Evolutionary conservation across 1,284 basidiomycete species (phyloP), one percentile per base, ranked within the genome.

Genomic region (Irpex sp.): DNA sequence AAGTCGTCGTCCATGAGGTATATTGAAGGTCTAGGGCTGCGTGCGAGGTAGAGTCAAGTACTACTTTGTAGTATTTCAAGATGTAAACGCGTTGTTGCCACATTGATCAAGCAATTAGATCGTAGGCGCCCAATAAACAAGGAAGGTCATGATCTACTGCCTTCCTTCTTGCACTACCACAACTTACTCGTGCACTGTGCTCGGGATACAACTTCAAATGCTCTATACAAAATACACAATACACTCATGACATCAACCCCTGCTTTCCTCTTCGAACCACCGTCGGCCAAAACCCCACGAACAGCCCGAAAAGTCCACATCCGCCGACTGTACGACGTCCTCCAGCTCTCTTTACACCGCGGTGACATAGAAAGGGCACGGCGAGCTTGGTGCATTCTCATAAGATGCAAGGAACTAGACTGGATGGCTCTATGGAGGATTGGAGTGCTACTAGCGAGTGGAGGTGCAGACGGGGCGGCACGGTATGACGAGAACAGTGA

Each of bases 321-420:
- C 51, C 82, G 86, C 33, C 84, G 88, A 14, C 76, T 93, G 4
- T 85, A 84, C 69, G 91, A 93, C 72, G 69, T 93, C 12, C 74
- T 95, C 14, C 85, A 94, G 58, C 74, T 92, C 48, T 88, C 82
- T 67, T 75, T 95, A 45, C 87, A 91, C 57, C 82, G 85, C 12
- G 78, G 82, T 45, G 90, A 95, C 71, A 72, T 85, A 57, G 69
- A 71, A 37, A 81, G 90, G 45, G 93, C 93, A 16, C 80, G 77
- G 56, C 80, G 84, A 64, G 90, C 90, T 8, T 96, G 92, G 91
- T 77, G 82, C 35, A 89, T 95, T 61, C 81, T 96, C 45, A 82
- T 85, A n/a, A 82, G 87, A 65, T 95, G 93, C 72, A 88, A 88
- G 67, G 93, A 95, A 75, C 78, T 94, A 8, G 77, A 89, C 66